Conservation (phyloP, 768 basidiomycete genomes). For the Gloeophyllum trabeum region DNA sequence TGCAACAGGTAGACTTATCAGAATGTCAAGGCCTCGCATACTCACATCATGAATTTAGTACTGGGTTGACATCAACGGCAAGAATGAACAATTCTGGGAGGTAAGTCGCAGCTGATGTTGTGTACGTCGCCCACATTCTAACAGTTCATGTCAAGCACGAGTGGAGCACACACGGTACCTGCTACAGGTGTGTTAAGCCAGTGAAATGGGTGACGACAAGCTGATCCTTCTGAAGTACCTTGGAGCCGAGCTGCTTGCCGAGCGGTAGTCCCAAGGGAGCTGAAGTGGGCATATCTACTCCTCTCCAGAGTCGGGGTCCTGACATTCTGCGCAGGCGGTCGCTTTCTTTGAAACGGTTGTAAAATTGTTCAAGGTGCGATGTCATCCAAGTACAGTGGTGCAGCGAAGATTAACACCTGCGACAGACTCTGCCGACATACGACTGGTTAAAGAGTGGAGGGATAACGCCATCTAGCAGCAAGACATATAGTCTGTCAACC, state of each 20-base stretch:
- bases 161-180: constrained; percentile 60
- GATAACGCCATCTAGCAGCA: constrained; percentile 52
- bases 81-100: constrained; percentile 60
- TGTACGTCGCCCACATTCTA: constrained; percentile 1
- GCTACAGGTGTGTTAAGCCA: constrained; percentile 8
- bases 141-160: constrained; percentile 38
- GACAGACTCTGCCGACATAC: constrained; percentile 59
- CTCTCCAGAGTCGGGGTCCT: neutral
- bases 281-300: constrained; percentile 33
- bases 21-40: no score
- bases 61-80: constrained; percentile 52
- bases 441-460: constrained; percentile 60
- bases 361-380: constrained; percentile 41
- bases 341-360: constrained; percentile 56
- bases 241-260: constrained; percentile 47
- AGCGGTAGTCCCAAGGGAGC: constrained; percentile 45
- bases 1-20: constrained; percentile 29
- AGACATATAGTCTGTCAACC: constrained; percentile 45
- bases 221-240: constrained; percentile 30
- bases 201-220: neutral
- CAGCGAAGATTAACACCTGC: constrained; percentile 2
- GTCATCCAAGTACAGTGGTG: constrained; percentile 3
- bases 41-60: constrained; percentile 29
- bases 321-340: constrained; percentile 42
- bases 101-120: constrained; percentile 20